phyloP scores from a whole-genome alignment of 345 rosid species.

The Physaria fendleri region DNA sequence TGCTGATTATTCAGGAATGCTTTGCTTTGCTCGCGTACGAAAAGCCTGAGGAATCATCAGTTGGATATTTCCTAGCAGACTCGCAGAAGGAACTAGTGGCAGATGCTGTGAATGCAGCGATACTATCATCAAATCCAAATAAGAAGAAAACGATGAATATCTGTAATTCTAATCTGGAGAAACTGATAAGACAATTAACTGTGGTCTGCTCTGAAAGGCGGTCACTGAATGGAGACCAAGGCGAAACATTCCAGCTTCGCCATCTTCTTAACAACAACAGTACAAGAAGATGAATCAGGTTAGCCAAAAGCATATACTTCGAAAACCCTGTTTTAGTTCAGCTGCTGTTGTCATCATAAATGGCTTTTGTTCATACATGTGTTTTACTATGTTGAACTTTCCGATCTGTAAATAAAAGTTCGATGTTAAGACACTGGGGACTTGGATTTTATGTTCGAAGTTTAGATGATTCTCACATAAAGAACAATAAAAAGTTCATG shows the following conservation, averaged over 20 bases:
- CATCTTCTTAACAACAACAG: slow-evolving; percentile 37
- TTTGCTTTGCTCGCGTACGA: slow-evolving; percentile 79
- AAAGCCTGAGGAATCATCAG: slow-evolving; percentile 56
- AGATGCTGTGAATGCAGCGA: slow-evolving; percentile 73
- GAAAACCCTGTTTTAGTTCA: slow-evolving; percentile 1
- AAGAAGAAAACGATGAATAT: slow-evolving; percentile 32
- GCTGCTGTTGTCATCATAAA: not conserved
- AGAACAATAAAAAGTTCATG: no score
- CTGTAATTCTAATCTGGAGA: slow-evolving; percentile 61
- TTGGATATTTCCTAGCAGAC: slow-evolving; percentile 66
- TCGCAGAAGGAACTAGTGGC: slow-evolving; percentile 87
- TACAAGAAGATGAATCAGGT: slow-evolving; percentile 24
- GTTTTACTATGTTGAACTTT: slow-evolving; percentile 13
- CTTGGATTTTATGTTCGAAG: no score
- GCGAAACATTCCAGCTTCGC: slow-evolving; percentile 72
- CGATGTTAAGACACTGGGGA: not conserved
- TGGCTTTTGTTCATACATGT: slow-evolving; percentile 25
- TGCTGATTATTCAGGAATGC: slow-evolving; percentile 49
- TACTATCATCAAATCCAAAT: slow-evolving; percentile 66
- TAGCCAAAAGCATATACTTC: slow-evolving; percentile 10
- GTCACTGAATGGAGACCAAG: slow-evolving; percentile 67
- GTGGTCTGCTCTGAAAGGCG: slow-evolving; percentile 74
- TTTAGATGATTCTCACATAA: no score
- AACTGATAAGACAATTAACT: slow-evolving; percentile 71
- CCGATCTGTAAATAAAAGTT: not conserved